Percentiles rank a stretch among this genome's conserved stretches.
phyloP scores from a whole-genome alignment of 83 land plant species.

The Picea mariana region DNA sequence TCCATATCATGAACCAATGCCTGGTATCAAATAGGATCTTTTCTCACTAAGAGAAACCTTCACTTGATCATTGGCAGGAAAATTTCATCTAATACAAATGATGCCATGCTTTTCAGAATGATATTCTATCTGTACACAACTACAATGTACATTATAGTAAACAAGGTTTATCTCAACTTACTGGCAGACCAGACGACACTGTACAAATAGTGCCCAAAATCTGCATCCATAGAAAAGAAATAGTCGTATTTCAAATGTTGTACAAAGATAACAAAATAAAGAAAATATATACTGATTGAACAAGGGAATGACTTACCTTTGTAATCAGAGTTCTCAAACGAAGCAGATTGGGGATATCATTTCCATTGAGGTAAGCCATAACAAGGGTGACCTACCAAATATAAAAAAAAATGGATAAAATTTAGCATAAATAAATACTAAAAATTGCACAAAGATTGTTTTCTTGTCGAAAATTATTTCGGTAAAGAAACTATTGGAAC shows the following conservation, averaged over 20 bases:
- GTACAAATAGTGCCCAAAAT: slow-evolving; percentile 49
- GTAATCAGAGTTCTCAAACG: slow-evolving; percentile 34
- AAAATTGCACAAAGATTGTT: not conserved
- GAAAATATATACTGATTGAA: not conserved
- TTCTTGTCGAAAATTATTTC: not conserved
- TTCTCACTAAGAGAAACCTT: not conserved
- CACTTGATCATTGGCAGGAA: not conserved
- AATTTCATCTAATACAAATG: not conserved
- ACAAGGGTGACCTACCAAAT: slow-evolving; percentile 45
- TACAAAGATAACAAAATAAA: slow-evolving; percentile 9
- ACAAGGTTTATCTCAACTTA: slow-evolving; percentile 19
- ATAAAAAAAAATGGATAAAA: not conserved
- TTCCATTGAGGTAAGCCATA: slow-evolving; percentile 58
- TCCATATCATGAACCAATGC: not conserved
- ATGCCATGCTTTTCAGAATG: not conserved
- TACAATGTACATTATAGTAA: not conserved
- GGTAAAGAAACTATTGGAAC: slow-evolving; percentile 2
- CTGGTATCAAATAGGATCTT: not conserved
- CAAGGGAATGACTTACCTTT: slow-evolving; percentile 21
- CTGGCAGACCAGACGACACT: slow-evolving; percentile 46
- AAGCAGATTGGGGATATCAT: slow-evolving; percentile 50
- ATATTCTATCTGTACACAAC: not conserved
- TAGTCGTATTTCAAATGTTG: not conserved
- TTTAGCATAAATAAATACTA: not conserved
- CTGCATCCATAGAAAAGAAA: slow-evolving; percentile 19